Base-by-base conservation (phyloP, 768 basidiomycete genomes). In the Mycena filopes region DNA sequence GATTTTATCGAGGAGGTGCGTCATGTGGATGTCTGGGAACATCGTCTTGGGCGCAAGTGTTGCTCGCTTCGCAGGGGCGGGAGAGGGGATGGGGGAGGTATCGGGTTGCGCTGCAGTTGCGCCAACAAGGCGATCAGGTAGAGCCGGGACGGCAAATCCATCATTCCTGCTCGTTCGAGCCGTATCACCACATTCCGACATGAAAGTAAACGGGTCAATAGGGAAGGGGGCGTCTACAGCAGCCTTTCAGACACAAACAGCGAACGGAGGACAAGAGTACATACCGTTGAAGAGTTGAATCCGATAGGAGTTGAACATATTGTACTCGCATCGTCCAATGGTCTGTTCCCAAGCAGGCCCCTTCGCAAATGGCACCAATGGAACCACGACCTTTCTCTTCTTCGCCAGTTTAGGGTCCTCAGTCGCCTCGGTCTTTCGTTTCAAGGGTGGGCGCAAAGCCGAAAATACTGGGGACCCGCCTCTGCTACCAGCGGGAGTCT, bases 271-370 rank as follows among this genome's bases (percentile, higher is more conserved):
- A 41, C 60, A 40, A n/a, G 48, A 38, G 68, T n/a, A n/a, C 83
- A 65, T 73, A 93, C 96, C 94, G 72, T 98, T 97, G 72, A 98
- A 84, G 12, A 96, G 77, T 70, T 91, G 91, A 67, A 97, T 89
- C 49, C 86, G 83, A 72, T 94, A 96, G 26, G 83, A 79, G 29
- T 86, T 86, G 75, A 97, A 91, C 8, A 89, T 85, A 47, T 90
- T 88, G 64, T 89, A 87, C 45, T 85, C 82, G 72, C 90, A 90
- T 21, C 84, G 78, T 3, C 92, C 92, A 63, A 96, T 80, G 13
- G 74, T 75, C 1, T 81, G 76, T 75, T 97, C 95, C 89, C 91
- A 96, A 62, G 84, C 84, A 29, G 96, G 95, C 4, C 96, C 96
- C 75, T 90, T 94, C 21, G 84, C 81, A 69, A 90, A 94, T 18